Base-by-base conservation (phyloP, 352 stramenopile genomes). In the Pythium aquatile region DNA sequence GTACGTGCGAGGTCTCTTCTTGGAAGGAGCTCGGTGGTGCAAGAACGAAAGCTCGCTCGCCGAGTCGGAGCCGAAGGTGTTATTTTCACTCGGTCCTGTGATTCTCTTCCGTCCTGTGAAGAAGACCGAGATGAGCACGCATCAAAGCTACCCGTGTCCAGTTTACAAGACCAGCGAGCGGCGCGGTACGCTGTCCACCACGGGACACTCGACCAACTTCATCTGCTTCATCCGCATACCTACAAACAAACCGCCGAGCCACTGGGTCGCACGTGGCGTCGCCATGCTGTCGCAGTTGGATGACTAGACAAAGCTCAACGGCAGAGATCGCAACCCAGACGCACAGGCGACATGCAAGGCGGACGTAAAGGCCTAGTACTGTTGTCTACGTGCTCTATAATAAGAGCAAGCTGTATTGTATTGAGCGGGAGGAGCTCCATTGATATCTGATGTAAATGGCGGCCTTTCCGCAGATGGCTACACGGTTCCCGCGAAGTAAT, bases 141-240 rank as follows among this genome's bases (percentile, higher is more conserved):
- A 71, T 49, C 76, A 66, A 26, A 78, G 76, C 28, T 98, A 98
- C 75, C 81, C 82, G 33, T 98, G 93, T 58, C 94, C 93, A 26
- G 87, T 98, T n/a, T 98, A 98, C 78, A 98, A 97, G 77, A 98
- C 93, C 10, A 94, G 85, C 48, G 93, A 98, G 60, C 75, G 93
- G 4, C 79, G 91, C 44, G 94, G 94, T 4, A 91, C 94, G 35
- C 74, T 98, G 26, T 93, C 90, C 14, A 98, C 94, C 11, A 98
- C 91, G 2, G 93, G 93, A n/a, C 91, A 98, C 70, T 97, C 88
- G 57, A 97, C 91, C 29, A 98, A 98, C 76, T 98, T 98, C 66
- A 96, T 98, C 57, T 97, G 91, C 74, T 97, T 94, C 63, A 97
- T 98, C 57, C 76, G 81, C 5, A 59, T 98, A 48, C 90, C 91